Base-by-base conservation (phyloP, 257 asterid genomes). In the Thymus quinquecostatus region DNA sequence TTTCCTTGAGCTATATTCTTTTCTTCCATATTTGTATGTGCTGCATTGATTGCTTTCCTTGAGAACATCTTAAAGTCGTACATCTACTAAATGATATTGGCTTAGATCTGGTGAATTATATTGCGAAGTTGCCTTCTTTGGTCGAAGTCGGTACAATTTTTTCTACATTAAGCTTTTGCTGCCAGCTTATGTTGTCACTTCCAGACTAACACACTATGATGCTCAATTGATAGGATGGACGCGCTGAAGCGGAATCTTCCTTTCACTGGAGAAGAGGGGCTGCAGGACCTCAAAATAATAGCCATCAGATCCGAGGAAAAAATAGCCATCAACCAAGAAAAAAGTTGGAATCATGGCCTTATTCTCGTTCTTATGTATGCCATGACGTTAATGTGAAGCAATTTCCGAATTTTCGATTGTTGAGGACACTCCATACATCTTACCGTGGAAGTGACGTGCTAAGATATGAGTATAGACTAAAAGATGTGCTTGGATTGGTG, bases 281-380 rank as follows among this genome's bases (percentile, higher is more conserved):
- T 84, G 48, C 89, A 80, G 76, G 97, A 91, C 78, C 95, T 91
- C 28, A 81, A 86, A 75, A 84, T 88, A 75, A 91, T 86, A 72
- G 96, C 97, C 40, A 75, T 85, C 43, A 81, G 89, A 77, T 85
- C 87, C 82, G 98, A 94, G 84, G 96, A 94, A 71, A 89, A 84
- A 65, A 91, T 86, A n/a, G n/a, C n/a, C n/a, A n/a, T 21, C 21
- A 21, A 21, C 21, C 21, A 21, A 21, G 21, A 21, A 21, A 0
- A 21, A 0, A 21, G 21, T 21, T 21, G 21, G 21, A 21, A 21
- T 21, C 21, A 21, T 21, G 21, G 21, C 21, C 21, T 0, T 0
- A 21, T 21, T 21, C 21, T 21, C 21, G 21, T 21, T 21, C 21
- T 21, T 21, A 21, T 0, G 21, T 21, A 21, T 21, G 21, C 21